phyloP scores from a whole-genome alignment of 495 filamentous ascomycete genomes.

The Achaetomiella virescens region DNA sequence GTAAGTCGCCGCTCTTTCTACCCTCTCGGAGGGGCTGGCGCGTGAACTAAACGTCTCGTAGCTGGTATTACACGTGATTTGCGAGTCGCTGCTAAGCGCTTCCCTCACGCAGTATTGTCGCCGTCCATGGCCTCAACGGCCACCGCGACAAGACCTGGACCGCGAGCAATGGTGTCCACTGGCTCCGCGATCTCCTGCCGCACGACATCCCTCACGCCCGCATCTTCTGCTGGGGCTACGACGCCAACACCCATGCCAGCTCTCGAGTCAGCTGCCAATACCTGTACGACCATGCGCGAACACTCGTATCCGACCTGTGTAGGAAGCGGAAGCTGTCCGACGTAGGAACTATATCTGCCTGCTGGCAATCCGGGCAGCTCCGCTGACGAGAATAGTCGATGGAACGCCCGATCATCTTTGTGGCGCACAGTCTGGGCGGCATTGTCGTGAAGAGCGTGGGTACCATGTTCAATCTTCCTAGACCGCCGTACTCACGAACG shows the following conservation, averaged over 20 bases:
- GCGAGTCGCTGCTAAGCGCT: too few species aligned
- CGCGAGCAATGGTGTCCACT: constrained; percentile 3
- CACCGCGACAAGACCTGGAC: constrained; percentile 11
- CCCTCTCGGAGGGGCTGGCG: too few species aligned
- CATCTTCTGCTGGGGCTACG: constrained; percentile 32
- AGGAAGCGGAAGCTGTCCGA: constrained; percentile 5
- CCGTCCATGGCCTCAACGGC: constrained; percentile 14
- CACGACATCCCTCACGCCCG: constrained; percentile 24
- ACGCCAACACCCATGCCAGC: constrained; percentile 13
- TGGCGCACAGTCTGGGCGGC: constrained; percentile 35
- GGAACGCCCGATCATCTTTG: constrained; percentile 25
- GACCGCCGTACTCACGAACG: not conserved
- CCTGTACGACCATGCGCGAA: constrained; percentile 11
- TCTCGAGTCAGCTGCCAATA: not conserved
- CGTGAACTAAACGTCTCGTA: too few species aligned
- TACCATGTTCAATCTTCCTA: not conserved
- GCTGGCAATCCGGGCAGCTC: too few species aligned
- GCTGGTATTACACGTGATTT: too few species aligned
- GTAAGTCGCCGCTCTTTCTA: too few species aligned
- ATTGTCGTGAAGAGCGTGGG: constrained; percentile 32
- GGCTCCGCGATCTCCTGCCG: constrained; percentile 32
- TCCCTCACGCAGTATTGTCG: constrained; percentile 14
- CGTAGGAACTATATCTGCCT: too few species aligned
- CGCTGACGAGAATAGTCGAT: constrained; percentile 2
- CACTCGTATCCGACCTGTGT: constrained; percentile 6